Evolutionary conservation across 257 asterid species (phyloP).

Genomic region (Hygrophila difformis): DNA sequence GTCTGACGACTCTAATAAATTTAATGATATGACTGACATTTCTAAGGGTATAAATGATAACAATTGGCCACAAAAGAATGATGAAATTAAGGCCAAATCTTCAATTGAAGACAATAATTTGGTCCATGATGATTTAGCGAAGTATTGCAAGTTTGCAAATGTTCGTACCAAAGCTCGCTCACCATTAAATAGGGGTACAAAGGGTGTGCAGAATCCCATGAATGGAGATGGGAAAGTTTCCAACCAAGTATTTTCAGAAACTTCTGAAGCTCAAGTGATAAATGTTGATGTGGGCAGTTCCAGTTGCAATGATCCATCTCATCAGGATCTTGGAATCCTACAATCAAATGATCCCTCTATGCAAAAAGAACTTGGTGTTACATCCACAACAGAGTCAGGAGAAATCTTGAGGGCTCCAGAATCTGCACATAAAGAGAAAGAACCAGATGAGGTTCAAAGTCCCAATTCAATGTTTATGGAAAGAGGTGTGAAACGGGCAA

Average conservation of each 20-base stretch:
- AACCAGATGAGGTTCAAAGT: no score
- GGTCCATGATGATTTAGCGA: slow-evolving; percentile 40
- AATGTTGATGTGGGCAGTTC: slow-evolving; percentile 36
- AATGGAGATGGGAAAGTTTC: slow-evolving; percentile 24
- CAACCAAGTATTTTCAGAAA: slow-evolving; percentile 32
- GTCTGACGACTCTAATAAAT: slow-evolving; percentile 20
- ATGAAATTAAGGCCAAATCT: slow-evolving; percentile 28
- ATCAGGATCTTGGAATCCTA: slow-evolving; percentile 24
- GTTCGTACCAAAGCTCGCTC: slow-evolving; percentile 73
- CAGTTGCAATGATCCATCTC: slow-evolving; percentile 30
- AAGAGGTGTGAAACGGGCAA: no score
- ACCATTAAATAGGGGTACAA: slow-evolving; percentile 38
- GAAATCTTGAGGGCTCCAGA: no score
- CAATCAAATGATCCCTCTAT: slow-evolving; percentile 22
- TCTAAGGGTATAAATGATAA: slow-evolving; percentile 19
- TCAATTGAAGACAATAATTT: slow-evolving; percentile 25
- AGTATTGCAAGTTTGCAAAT: slow-evolving; percentile 45
- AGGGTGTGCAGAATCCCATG: slow-evolving; percentile 27
- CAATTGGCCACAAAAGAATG: slow-evolving; percentile 16
- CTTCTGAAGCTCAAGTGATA: slow-evolving; percentile 25
- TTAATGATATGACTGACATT: slow-evolving; percentile 23
- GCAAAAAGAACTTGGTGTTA: slow-evolving; percentile 23
- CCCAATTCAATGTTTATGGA: no score
- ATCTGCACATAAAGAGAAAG: no score
- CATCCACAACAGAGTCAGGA: slow-evolving; percentile 21